phyloP scores from a whole-genome alignment of 345 rosid genomes.

The Salix exigua region DNA sequence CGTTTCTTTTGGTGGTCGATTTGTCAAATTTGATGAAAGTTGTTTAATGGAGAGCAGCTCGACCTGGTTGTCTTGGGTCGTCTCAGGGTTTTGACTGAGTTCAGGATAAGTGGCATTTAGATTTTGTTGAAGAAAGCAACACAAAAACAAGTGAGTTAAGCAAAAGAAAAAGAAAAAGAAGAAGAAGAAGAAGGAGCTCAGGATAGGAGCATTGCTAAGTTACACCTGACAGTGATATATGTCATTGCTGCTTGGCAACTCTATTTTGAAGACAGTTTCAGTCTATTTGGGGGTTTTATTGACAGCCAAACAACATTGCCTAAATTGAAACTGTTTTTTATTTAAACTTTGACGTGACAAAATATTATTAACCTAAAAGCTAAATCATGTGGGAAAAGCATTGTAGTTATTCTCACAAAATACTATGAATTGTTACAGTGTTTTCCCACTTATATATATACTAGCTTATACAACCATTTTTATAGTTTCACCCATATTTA shows the following conservation, averaged over 20 bases:
- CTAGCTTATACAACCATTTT: too few species aligned
- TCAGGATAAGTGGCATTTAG: constrained; percentile 22
- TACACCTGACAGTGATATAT: constrained; percentile 46
- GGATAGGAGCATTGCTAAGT: constrained; percentile 32
- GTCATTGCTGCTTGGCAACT: constrained; percentile 46
- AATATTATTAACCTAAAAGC: too few species aligned
- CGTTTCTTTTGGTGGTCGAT: constrained; percentile 89
- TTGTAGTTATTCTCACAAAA: too few species aligned
- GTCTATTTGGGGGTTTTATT: background rate
- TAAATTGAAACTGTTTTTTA: too few species aligned
- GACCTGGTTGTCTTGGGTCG: constrained; percentile 67
- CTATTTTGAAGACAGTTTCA: background rate
- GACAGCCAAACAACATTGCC: background rate
- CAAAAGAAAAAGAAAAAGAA: constrained; percentile 30
- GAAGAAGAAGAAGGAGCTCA: constrained; percentile 39
- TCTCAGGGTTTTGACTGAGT: constrained; percentile 27
- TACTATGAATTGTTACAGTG: too few species aligned
- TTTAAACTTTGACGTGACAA: too few species aligned
- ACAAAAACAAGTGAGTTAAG: constrained; percentile 50
- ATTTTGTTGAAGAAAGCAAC: constrained; percentile 39
- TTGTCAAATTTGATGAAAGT: constrained; percentile 85
- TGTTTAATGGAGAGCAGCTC: constrained; percentile 83
- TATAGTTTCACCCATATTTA: too few species aligned
- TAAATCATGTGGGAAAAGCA: too few species aligned
- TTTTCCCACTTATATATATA: too few species aligned